Percentiles rank a stretch among this genome's conserved stretches.
Conservation (phyloP, 345 rosid species). For the Mercurialis annua region DNA sequence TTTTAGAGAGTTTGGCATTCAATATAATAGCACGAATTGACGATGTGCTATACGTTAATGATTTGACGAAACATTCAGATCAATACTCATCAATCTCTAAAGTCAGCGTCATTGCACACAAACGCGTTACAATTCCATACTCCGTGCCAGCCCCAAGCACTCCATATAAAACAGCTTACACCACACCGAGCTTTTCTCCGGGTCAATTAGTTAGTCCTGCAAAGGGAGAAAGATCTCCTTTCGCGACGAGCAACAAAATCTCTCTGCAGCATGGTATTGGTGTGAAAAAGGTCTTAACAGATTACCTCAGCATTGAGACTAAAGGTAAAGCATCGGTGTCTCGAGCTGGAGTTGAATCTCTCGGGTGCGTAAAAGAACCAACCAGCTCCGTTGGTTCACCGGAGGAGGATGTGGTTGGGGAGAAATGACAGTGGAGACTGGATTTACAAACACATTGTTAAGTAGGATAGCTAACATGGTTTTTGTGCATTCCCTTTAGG, state of each 20-base stretch:
- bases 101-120: slow-evolving; percentile 43
- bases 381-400: slow-evolving; percentile 21
- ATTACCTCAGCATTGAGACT: slow-evolving; percentile 52
- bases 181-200: slow-evolving; percentile 78
- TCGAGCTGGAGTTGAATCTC: slow-evolving; percentile 20
- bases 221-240: slow-evolving; percentile 55
- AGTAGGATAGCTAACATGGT: not conserved
- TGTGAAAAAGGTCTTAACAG: slow-evolving; percentile 68
- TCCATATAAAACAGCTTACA: slow-evolving; percentile 62
- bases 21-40: slow-evolving; percentile 88
- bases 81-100: slow-evolving; percentile 53
- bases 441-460: not conserved
- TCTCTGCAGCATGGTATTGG: slow-evolving; percentile 49
- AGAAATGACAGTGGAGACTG: slow-evolving; percentile 6
- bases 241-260: slow-evolving; percentile 41
- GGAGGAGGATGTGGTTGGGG: not conserved
- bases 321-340: slow-evolving; percentile 39
- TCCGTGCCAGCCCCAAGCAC: slow-evolving; percentile 54
- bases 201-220: slow-evolving; percentile 54
- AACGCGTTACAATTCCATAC: slow-evolving; percentile 50
- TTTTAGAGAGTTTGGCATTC: slow-evolving; percentile 88
- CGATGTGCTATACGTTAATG: slow-evolving; percentile 83
- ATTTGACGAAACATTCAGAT: slow-evolving; percentile 72
- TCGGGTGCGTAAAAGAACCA: slow-evolving; percentile 29
- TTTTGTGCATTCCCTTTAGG: not conserved